Evolutionary conservation across 2,329 filamentous ascomycete genomes (phyloP).

Genomic region (Immersiporthe knoxdaviesiana): DNA sequence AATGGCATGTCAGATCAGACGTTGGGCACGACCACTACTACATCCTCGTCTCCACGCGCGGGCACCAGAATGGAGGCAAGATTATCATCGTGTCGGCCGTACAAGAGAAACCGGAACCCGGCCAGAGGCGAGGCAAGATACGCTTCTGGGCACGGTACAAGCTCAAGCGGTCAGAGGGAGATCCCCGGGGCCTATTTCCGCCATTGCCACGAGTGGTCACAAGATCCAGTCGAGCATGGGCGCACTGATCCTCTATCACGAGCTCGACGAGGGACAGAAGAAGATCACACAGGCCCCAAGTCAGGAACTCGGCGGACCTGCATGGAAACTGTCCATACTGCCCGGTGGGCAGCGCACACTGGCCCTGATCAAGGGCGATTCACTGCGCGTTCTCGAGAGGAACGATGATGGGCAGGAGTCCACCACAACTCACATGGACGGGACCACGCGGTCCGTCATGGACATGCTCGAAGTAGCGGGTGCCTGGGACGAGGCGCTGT

Average conservation of each 20-base stretch:
- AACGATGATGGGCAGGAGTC: not conserved
- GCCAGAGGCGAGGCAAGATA: constrained; percentile 41
- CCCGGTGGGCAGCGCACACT: constrained; percentile 52
- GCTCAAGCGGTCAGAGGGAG: constrained; percentile 44
- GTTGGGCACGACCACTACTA: constrained; percentile 61
- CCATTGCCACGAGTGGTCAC: constrained; percentile 41
- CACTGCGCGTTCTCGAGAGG: constrained; percentile 56
- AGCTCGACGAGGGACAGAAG: constrained; percentile 53
- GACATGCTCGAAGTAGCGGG: constrained; percentile 53
- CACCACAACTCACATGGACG: constrained; percentile 47
- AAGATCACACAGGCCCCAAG: constrained; percentile 52
- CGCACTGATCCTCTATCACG: constrained; percentile 34
- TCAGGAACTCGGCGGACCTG: constrained; percentile 57
- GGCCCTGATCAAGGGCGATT: constrained; percentile 58
- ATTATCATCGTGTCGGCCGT: constrained; percentile 60
- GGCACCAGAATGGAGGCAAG: constrained; percentile 44
- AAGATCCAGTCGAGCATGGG: constrained; percentile 38
- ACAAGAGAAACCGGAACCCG: constrained; percentile 33
- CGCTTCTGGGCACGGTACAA: constrained; percentile 59
- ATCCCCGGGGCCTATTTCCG: constrained; percentile 50
- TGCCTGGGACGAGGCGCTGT: constrained; percentile 30
- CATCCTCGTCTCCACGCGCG: constrained; percentile 61
- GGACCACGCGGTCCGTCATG: constrained; percentile 46
- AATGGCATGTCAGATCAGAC: constrained; percentile 65
- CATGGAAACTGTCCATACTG: constrained; percentile 39